Conservation (phyloP, 2,329 filamentous ascomycete genomes). For the Cylindrodendrum hubeiense region DNA sequence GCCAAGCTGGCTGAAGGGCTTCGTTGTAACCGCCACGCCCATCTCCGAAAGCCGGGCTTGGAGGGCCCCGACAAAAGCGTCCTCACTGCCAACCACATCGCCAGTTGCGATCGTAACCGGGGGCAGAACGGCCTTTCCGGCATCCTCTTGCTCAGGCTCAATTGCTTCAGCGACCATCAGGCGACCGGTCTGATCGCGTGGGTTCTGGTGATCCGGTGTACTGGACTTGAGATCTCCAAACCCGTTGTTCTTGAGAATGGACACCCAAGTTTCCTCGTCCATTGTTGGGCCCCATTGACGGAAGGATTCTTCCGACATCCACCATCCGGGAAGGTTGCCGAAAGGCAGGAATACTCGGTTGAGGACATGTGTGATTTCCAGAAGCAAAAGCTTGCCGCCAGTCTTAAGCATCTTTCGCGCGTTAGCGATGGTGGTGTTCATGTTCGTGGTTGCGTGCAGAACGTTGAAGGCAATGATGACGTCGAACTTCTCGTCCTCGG, state of each 20-base stretch:
- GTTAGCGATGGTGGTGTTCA: not conserved
- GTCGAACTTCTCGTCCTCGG: slow-evolving; percentile 12
- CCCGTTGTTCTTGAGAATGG: not conserved
- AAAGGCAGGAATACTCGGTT: slow-evolving; percentile 10
- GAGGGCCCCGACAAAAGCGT: not conserved
- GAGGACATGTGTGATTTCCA: slow-evolving; percentile 3
- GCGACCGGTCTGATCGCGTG: slow-evolving; percentile 1
- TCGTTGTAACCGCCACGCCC: not conserved
- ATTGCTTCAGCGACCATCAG: not conserved
- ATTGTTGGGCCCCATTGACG: slow-evolving; percentile 11
- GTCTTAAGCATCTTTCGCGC: slow-evolving; percentile 13
- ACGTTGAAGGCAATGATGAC: slow-evolving; percentile 12
- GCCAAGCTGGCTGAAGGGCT: not conserved
- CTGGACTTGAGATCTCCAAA: slow-evolving; percentile 3
- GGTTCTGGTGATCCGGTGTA: not conserved
- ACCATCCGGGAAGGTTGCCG: slow-evolving; percentile 18
- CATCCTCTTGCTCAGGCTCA: not conserved
- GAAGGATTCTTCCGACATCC: slow-evolving; percentile 14
- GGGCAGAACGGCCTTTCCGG: not conserved
- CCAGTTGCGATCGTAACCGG: not conserved
- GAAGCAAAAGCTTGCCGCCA: not conserved
- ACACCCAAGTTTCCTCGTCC: slow-evolving; percentile 6
- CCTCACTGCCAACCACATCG: not conserved
- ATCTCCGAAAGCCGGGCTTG: not conserved
- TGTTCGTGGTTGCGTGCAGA: slow-evolving; percentile 16